These are phyloP conservation scores for Glomus cerebriforme DNA, from an alignment of 192 early-diverging fungal genomes.

Conservation along the genomic window DNA sequence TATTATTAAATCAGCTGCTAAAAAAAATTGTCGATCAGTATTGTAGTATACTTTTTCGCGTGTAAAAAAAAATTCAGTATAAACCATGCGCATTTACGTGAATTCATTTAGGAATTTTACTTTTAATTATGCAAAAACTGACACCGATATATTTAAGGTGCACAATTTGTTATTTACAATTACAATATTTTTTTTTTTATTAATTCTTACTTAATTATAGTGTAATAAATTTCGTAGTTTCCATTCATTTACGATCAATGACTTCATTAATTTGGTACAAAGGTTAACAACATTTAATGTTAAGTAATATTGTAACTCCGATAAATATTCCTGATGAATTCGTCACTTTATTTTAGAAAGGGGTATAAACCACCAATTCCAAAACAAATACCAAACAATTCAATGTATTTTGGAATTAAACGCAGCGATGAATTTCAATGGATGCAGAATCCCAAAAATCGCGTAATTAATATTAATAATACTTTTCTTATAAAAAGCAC, in stretches of 20 bases:
- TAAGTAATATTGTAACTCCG: background rate
- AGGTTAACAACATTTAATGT: background rate
- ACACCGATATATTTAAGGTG: background rate
- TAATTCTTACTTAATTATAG: background rate
- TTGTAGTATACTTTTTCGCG: no score
- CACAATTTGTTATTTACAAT: background rate
- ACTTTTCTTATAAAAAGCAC: background rate
- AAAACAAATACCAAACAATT: conserved; percentile 43
- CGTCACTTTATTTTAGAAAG: background rate
- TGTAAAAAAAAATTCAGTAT: no score
- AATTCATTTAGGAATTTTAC: background rate
- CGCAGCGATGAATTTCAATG: conserved; percentile 54
- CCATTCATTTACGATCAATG: background rate
- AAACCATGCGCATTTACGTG: background rate
- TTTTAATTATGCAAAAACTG: background rate
- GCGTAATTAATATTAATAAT: conserved; percentile 33
- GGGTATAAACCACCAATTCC: conserved; percentile 37
- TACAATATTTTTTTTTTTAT: background rate
- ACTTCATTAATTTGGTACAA: background rate
- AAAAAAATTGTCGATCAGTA: no score
- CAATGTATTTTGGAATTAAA: conserved; percentile 39
- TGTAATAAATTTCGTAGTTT: background rate
- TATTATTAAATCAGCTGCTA: no score
- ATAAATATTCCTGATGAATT: background rate
- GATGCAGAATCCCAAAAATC: conserved; percentile 53